phyloP scores from a whole-genome alignment of 2,329 filamentous ascomycete species.

The Alternaria solani region DNA sequence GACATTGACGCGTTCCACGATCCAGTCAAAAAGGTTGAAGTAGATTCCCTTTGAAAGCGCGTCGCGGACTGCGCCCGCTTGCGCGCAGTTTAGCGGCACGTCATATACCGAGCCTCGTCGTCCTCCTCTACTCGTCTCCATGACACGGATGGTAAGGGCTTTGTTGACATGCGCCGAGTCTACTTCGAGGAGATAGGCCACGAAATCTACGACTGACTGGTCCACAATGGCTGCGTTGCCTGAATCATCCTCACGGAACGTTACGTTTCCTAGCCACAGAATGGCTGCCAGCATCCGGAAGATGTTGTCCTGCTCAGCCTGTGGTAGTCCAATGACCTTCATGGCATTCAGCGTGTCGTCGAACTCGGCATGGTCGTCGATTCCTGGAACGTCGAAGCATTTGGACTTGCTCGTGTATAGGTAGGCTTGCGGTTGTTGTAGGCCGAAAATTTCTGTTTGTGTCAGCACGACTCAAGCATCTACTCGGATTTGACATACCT shows the following conservation, averaged over 20 bases:
- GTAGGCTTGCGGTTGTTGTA: slow-evolving; percentile 92
- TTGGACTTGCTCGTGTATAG: slow-evolving; percentile 93
- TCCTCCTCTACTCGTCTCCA: slow-evolving; percentile 74
- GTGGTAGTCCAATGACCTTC: slow-evolving; percentile 87
- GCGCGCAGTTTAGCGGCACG: slow-evolving; percentile 83
- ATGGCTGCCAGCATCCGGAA: slow-evolving; percentile 94
- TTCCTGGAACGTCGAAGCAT: slow-evolving; percentile 92
- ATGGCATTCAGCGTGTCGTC: slow-evolving; percentile 92
- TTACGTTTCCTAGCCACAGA: slow-evolving; percentile 93
- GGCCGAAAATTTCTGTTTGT: slow-evolving; percentile 74
- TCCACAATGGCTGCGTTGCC: slow-evolving; percentile 89
- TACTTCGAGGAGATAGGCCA: slow-evolving; percentile 92
- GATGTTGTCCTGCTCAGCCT: slow-evolving; percentile 92
- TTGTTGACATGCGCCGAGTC: slow-evolving; percentile 81
- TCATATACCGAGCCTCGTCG: slow-evolving; percentile 73
- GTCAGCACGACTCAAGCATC: slow-evolving; percentile 20
- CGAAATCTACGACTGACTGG: slow-evolving; percentile 90
- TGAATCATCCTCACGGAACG: slow-evolving; percentile 86
- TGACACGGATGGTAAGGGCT: slow-evolving; percentile 86
- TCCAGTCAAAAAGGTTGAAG: slow-evolving; percentile 98
- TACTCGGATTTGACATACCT: slow-evolving; percentile 49
- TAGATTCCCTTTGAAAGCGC: slow-evolving; percentile 96
- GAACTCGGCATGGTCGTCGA: slow-evolving; percentile 90
- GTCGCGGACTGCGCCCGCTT: slow-evolving; percentile 87
- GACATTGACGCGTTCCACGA: slow-evolving; percentile 88